Percentiles rank a stretch among this genome's conserved stretches.
These are phyloP conservation scores for Didymosphaeria variabile DNA, from an alignment of 2,329 filamentous ascomycete species.

Conservation along the genomic window DNA sequence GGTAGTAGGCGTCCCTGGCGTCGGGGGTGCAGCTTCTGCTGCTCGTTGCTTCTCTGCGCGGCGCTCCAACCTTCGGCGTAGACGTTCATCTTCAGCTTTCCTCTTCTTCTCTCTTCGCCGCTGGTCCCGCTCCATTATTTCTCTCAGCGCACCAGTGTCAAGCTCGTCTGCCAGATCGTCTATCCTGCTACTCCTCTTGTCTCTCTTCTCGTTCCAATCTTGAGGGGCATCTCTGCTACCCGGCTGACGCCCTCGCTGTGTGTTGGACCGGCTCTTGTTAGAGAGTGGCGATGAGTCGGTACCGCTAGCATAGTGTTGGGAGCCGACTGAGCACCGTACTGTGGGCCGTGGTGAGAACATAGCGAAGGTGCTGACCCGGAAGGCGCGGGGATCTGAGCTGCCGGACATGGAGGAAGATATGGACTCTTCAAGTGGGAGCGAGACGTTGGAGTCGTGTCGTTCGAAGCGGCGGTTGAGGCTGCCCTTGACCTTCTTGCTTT, in stretches of 20 bases:
- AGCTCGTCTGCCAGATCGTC: conserved; percentile 82
- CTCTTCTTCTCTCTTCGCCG: conserved; percentile 80
- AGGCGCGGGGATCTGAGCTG: conserved; percentile 77
- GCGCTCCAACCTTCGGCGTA: conserved; percentile 71
- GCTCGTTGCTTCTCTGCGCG: conserved; percentile 69
- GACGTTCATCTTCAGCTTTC: conserved; percentile 71
- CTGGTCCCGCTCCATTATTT: conserved; percentile 89
- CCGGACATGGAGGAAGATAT: conserved; percentile 80
- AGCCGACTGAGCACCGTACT: conserved; percentile 75
- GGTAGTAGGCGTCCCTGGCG: conserved; percentile 59
- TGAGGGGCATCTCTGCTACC: conserved; percentile 59
- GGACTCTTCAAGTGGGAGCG: conserved; percentile 76
- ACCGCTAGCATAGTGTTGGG: conserved; percentile 62
- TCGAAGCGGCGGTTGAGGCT: conserved; percentile 65
- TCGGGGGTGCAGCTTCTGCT: conserved; percentile 64
- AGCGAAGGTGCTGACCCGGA: conserved; percentile 80
- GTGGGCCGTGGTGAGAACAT: conserved; percentile 87
- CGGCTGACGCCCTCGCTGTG: conserved; percentile 62
- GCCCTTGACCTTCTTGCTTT: conserved; percentile 72
- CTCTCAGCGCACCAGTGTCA: conserved; percentile 82
- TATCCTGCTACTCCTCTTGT: conserved; percentile 68
- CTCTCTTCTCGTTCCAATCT: conserved; percentile 15
- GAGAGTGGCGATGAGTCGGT: conserved; percentile 47
- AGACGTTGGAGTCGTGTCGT: conserved; percentile 74
- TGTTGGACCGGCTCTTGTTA: conserved; percentile 58